Evolutionary conservation across 345 rosid genomes (phyloP).

Genomic region (Eucalyptus grandis): DNA sequence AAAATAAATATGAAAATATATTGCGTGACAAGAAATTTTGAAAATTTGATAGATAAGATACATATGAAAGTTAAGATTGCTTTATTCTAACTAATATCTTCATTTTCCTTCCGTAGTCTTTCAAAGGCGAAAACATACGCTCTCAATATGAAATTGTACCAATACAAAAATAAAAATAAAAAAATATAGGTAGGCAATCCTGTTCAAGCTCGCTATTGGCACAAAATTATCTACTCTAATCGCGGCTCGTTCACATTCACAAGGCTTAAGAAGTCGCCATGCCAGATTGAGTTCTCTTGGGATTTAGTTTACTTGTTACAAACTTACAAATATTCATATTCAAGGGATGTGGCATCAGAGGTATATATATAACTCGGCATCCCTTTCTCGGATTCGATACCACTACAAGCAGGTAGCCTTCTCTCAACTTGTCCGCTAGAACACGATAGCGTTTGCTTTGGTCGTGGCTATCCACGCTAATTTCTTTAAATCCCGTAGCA

Average conservation of each 20-base stretch:
- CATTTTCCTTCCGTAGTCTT: not conserved
- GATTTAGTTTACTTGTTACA: not conserved
- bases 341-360: no score
- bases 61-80: not conserved
- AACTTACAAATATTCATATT: not conserved
- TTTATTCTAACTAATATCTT: not conserved
- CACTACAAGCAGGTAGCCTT: not conserved
- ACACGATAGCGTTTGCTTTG: not conserved
- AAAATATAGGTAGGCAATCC: not conserved
- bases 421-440: not conserved
- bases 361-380: not conserved
- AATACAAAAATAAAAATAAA: not conserved
- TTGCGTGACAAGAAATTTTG: not conserved
- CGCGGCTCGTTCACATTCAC: not conserved
- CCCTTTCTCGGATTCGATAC: no score
- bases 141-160: not conserved
- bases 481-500: no score
- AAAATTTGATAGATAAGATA: not conserved
- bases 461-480: no score
- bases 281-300: not conserved
- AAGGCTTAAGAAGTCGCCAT: not conserved
- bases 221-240: not conserved
- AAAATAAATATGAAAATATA: not conserved
- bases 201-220: fast-evolving
- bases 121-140: not conserved